Conservation (phyloP, 2,329 filamentous ascomycete genomes). For the Coniochaeta ligniaria region DNA sequence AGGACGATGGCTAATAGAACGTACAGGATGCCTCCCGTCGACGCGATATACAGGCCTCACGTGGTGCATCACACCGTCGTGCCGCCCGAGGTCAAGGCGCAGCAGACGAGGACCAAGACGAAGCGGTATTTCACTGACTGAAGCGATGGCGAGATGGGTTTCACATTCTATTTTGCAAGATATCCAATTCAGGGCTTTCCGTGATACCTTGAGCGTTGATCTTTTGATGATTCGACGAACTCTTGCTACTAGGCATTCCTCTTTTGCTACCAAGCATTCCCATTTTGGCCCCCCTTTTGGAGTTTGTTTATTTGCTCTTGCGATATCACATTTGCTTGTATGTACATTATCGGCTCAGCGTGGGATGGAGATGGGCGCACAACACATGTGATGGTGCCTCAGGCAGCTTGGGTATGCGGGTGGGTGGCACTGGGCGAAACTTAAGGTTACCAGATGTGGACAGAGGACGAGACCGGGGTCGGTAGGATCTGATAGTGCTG, state of each 20-base stretch:
- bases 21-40: constrained; percentile 71
- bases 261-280: not conserved
- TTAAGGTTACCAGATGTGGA: too few relatives aligned
- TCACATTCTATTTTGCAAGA: not conserved
- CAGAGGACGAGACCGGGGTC: not conserved
- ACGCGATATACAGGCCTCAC: constrained; percentile 85
- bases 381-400: too few relatives aligned
- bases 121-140: constrained; percentile 64
- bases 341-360: not conserved
- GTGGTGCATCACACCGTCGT: constrained; percentile 83
- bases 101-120: constrained; percentile 56
- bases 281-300: not conserved
- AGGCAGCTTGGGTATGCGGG: not conserved
- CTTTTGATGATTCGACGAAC: not conserved
- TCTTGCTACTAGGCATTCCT: not conserved
- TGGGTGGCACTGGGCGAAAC: not conserved
- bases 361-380: too few relatives aligned
- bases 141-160: too few relatives aligned
- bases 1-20: not conserved
- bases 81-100: constrained; percentile 62
- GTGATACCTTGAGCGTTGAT: not conserved
- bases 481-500: not conserved
- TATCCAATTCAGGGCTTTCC: not conserved
- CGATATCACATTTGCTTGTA: not conserved
- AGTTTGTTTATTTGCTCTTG: not conserved